Percentiles rank a stretch among this genome's conserved stretches.
Evolutionary conservation across 768 basidiomycete genomes (phyloP).

Genomic region (Lyophyllum atratum): DNA sequence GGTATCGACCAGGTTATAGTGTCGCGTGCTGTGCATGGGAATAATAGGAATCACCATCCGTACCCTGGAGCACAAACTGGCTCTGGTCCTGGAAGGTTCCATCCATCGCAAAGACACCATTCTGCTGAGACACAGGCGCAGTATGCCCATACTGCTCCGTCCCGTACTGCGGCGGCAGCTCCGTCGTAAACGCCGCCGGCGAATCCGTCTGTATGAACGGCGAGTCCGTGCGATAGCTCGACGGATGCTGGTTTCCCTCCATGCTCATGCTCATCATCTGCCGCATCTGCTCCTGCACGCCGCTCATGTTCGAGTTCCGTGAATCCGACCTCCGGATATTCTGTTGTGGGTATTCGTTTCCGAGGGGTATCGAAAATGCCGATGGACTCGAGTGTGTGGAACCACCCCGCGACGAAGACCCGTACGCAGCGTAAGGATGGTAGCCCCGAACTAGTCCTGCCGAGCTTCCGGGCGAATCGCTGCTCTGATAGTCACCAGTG

Average conservation of each 20-base stretch:
- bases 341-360: constrained; percentile 30
- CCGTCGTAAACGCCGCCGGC: constrained; percentile 37
- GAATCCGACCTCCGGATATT: constrained; percentile 36
- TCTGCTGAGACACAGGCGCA: not conserved
- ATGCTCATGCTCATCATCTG: constrained; percentile 41
- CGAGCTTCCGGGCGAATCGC: constrained; percentile 35
- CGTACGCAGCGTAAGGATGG: constrained; percentile 55
- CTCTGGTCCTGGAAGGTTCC: constrained; percentile 14
- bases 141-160: constrained; percentile 19
- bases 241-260: constrained; percentile 22
- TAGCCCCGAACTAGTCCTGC: constrained; percentile 43
- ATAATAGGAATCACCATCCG: constrained; percentile 19
- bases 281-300: constrained; percentile 46
- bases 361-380: constrained; percentile 39
- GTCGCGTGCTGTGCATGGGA: constrained; percentile 16
- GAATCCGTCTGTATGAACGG: constrained; percentile 42
- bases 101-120: constrained; percentile 12
- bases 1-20: constrained; percentile 4
- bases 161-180: constrained; percentile 31
- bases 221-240: constrained; percentile 41
- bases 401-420: constrained; percentile 35
- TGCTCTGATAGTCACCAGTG: constrained; percentile 35
- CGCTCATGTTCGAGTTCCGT: constrained; percentile 39
- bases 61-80: constrained; percentile 16
- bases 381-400: constrained; percentile 51